Evolutionary conservation across 148 eudicot genomes (phyloP), one percentile per base, ranked within the genome.

Genomic region (Nyssa sinensis): DNA sequence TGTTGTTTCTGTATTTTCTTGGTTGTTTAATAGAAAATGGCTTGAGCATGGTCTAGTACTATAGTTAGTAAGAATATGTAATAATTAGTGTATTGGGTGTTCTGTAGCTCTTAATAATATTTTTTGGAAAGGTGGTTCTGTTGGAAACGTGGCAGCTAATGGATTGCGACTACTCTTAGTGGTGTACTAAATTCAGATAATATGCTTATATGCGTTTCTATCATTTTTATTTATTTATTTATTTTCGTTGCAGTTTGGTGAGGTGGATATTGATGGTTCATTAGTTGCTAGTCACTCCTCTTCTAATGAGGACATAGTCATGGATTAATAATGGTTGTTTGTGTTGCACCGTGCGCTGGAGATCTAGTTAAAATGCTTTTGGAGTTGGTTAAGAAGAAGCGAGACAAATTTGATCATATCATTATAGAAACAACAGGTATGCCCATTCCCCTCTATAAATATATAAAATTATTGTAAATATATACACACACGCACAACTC

Each of bases 301-400:
- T 44, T 83, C 97, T 39, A 94, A 88, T 70, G 97, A 94, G 72
- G 97, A 94, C 49, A 94, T 94, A 65, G 74, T 94, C 77, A 94
- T 94, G 97, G 97, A n/a, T 94, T 47, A 91, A 90, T 83, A 94
- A 94, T 85, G 97, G 98, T 28, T 94, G 98, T 79, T 71, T 94
- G 68, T 94, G 98, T 64, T 94, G 98, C 76, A 94, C 98, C 32
- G 97, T 94, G 37, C 93, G 93, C 47, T n/a, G 98, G 98, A 66
- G 98, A 94, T 86, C 82, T 94, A 72, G 93, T 91, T 53, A 91
- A 88, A 79, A 75, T 94, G 94, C 84, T 94, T 75, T 76, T 94
- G 74, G 91, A 94, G 66, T 85, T 94, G 86, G 97, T 92, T 71
- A 86, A 83, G 78, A 85, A 85, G 75, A 90, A 78, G 82, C 82